phyloP scores from a whole-genome alignment of 169 alveolate genomes.

The Haemoproteus tartakovskyi region DNA sequence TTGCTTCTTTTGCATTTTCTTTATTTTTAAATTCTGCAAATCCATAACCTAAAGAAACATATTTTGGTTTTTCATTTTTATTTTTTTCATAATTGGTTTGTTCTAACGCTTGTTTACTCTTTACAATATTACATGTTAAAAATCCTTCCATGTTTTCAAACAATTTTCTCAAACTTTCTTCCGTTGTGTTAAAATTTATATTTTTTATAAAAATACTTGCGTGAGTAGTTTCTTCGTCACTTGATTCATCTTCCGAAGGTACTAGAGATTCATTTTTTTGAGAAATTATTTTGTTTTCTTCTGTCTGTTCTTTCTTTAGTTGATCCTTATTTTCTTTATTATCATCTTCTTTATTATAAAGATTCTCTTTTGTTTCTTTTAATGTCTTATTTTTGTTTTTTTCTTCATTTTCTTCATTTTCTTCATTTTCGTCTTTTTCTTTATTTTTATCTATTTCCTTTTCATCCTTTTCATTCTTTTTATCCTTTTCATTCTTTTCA shows the following conservation, averaged over 20 bases:
- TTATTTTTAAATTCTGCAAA: slow-evolving; percentile 86
- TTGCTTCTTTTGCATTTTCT: slow-evolving; percentile 74
- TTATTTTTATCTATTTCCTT: slow-evolving; percentile 26
- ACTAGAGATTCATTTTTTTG: not conserved
- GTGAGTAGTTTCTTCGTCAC: slow-evolving; percentile 66
- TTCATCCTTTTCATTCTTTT: slow-evolving; percentile 22
- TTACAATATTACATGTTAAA: slow-evolving; percentile 74
- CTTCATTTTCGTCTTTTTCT: slow-evolving; percentile 38
- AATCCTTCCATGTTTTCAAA: slow-evolving; percentile 73
- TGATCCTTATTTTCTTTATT: not conserved
- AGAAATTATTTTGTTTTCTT: not conserved
- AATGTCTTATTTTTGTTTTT: not conserved
- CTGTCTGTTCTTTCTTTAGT: not conserved
- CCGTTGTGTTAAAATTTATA: slow-evolving; percentile 84
- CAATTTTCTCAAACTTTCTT: slow-evolving; percentile 76
- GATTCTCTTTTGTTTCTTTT: no score
- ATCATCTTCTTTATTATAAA: no score
- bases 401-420: not conserved
- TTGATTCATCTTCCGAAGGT: slow-evolving; percentile 23
- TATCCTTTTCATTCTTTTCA: not conserved
- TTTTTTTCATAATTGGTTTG: slow-evolving; percentile 33
- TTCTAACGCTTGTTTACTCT: slow-evolving; percentile 69
- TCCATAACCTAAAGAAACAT: slow-evolving; percentile 89
- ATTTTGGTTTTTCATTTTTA: slow-evolving; percentile 4
- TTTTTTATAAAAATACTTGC: slow-evolving; percentile 88